Evolutionary conservation across 495 filamentous ascomycete genomes (phyloP).

Genomic region (Neurospora sp.): DNA sequence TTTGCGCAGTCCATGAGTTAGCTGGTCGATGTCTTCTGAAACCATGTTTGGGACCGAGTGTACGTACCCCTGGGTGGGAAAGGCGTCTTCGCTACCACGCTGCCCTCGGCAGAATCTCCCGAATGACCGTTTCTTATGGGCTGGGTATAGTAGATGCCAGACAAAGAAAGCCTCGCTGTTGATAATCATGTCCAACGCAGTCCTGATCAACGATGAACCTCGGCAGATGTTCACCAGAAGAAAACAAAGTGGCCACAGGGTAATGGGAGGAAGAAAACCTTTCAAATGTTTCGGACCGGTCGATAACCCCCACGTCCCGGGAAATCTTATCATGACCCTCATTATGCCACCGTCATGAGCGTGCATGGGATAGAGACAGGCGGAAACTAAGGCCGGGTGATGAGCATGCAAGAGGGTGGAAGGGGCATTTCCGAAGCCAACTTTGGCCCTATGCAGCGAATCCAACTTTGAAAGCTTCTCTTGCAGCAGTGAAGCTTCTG

Average conservation of each 20-base stretch:
- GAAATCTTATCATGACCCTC: neutral
- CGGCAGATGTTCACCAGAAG: neutral
- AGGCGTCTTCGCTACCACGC: neutral
- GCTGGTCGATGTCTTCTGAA: too few relatives aligned
- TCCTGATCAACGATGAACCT: neutral
- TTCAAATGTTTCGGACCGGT: neutral
- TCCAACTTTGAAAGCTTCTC: neutral
- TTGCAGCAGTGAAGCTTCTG: neutral
- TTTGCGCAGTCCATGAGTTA: too few relatives aligned
- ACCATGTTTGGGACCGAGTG: too few relatives aligned
- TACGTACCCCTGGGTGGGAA: neutral
- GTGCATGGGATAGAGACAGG: neutral
- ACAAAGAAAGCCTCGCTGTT: neutral
- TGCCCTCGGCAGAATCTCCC: neutral
- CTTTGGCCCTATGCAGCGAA: neutral
- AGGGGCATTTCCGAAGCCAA: neutral
- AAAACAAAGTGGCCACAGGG: neutral
- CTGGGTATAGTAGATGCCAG: neutral
- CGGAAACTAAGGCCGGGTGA: neutral
- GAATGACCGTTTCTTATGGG: neutral
- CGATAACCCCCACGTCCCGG: neutral
- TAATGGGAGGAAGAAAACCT: neutral
- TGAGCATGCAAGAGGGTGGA: neutral
- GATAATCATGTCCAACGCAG: neutral
- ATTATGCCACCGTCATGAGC: neutral